These are phyloP conservation scores for Chaetomium fimeti DNA, from an alignment of 495 filamentous ascomycete species.

Conservation along the genomic window DNA sequence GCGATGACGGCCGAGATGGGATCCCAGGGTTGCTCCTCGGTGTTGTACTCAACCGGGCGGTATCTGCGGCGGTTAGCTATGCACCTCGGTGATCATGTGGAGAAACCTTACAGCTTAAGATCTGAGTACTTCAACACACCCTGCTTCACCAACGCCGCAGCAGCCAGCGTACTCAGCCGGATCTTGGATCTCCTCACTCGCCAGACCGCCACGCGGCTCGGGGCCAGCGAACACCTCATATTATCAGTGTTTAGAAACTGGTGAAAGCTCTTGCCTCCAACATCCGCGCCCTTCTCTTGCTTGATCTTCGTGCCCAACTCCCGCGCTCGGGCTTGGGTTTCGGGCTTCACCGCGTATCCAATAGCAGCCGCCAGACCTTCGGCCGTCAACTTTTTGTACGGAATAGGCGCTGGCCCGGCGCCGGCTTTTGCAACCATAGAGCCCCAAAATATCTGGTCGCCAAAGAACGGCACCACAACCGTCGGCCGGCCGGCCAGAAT, in stretches of 20 bases:
- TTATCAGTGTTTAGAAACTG: slow-evolving; percentile 59
- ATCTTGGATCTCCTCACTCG: slow-evolving; percentile 61
- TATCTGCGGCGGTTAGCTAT: slow-evolving; percentile 49
- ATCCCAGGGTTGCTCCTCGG: slow-evolving; percentile 68
- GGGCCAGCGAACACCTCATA: slow-evolving; percentile 64
- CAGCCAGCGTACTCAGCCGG: slow-evolving; percentile 67
- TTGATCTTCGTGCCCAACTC: slow-evolving; percentile 61
- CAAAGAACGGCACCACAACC: slow-evolving; percentile 79
- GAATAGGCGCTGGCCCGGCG: slow-evolving; percentile 70
- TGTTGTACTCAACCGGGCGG: slow-evolving; percentile 66
- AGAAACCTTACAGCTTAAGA: slow-evolving; percentile 59
- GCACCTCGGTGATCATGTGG: no score
- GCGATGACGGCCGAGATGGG: slow-evolving; percentile 70
- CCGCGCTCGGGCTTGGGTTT: slow-evolving; percentile 55
- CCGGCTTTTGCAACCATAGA: slow-evolving; percentile 68
- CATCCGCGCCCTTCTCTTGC: slow-evolving; percentile 61
- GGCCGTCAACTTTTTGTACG: slow-evolving; percentile 63
- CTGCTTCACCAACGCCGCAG: slow-evolving; percentile 60
- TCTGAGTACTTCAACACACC: slow-evolving; percentile 61
- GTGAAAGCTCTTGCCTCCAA: slow-evolving; percentile 68
- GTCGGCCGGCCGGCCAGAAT: slow-evolving; percentile 68
- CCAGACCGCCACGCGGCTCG: slow-evolving; percentile 67
- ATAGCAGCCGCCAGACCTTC: slow-evolving; percentile 64
- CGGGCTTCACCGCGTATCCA: slow-evolving; percentile 54
- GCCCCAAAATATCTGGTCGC: slow-evolving; percentile 84